A percentile compares a stretch with the other conserved stretches of the same genome.
These are phyloP conservation scores for Postia placenta DNA, from an alignment of 768 basidiomycete species.

Conservation along the genomic window DNA sequence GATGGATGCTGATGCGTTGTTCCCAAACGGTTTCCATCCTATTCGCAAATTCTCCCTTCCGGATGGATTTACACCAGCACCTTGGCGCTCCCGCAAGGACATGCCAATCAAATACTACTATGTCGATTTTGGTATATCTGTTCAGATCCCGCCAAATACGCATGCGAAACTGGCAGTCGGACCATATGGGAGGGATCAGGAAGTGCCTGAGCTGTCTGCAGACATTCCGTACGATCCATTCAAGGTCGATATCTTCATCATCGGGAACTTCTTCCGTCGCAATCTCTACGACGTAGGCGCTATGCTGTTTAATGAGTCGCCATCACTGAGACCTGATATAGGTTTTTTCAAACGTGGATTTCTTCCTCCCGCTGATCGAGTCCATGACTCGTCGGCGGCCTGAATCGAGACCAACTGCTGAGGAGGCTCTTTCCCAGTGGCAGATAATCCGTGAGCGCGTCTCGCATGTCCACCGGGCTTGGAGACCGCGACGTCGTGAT, in stretches of 20 bases:
- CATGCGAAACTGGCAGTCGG: constrained; percentile 10
- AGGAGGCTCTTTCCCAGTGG: not conserved
- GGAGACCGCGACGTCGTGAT: no score
- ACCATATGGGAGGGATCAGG: constrained; percentile 7
- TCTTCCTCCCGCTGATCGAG: constrained; percentile 6
- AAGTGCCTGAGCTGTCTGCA: constrained; percentile 19
- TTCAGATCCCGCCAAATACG: not conserved
- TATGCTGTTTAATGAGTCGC: not conserved
- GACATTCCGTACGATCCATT: constrained; percentile 23
- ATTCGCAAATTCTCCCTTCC: not conserved
- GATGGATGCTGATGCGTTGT: constrained; percentile 14
- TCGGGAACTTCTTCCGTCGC: constrained; percentile 19
- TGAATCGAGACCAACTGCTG: constrained; percentile 6
- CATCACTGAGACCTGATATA: not conserved
- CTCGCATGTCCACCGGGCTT: not conserved
- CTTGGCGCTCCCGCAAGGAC: constrained; percentile 3
- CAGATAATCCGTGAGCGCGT: not conserved
- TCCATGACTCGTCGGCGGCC: constrained; percentile 7
- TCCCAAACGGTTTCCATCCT: constrained; percentile 18
- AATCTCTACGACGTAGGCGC: constrained; percentile 15
- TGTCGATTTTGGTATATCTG: constrained; percentile 11
- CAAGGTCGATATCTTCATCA: constrained; percentile 24
- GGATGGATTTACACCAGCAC: not conserved
- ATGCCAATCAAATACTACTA: no score
- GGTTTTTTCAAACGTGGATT: constrained; percentile 7